Base-by-base conservation (phyloP, 805 yeast genomes). In the Candida stauntonica region DNA sequence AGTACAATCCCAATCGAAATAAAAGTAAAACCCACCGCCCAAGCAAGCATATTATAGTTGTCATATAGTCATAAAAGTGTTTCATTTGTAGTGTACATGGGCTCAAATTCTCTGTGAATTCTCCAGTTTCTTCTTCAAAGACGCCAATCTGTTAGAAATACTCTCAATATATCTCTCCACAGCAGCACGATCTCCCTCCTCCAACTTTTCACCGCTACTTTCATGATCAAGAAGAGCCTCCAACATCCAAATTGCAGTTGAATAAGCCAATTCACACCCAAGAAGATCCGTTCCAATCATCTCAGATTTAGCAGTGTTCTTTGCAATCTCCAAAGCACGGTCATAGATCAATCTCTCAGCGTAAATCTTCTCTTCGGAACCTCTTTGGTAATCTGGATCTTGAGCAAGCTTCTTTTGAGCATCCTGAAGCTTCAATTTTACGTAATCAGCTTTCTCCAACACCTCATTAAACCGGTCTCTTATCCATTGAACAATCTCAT, bases 161-260 rank as follows among this genome's bases (percentile, higher is more conserved):
- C 94, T 82, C 39, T 76, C 75, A 48, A 88, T 81, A 55, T 89
- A 86, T 60, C 79, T 79, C 57, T 82, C 86, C 35, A 91, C 86
- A 61, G 85, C 81, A 31, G 70, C 74, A 36, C 66, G 66, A 59
- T 91, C 98, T 35, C 81, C 86, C 5, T 67, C 73, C 53, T 86
- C 94, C 42, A 89, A 66, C 43, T 60, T 71, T 26, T 54, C 60
- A 17, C 37, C 32, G 5, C 36, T 26, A 9, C 28, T 29, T 21
- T 62, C 66, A 26, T 63, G 60, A 42, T 83, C 91, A 38, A 88
- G 61, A 19, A 91, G 66, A 1, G 96, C 87, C 56, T 87, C 94
- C 54, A 91, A 67, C 96, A 91, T 87, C 97, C 97, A 91, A 36
- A 91, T 76, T 0, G 96, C 81, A 0, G 96, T 86, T 4, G 94